Evolutionary conservation across 768 basidiomycete species (phyloP).

Genomic region (Gloeostereum incarnatum): DNA sequence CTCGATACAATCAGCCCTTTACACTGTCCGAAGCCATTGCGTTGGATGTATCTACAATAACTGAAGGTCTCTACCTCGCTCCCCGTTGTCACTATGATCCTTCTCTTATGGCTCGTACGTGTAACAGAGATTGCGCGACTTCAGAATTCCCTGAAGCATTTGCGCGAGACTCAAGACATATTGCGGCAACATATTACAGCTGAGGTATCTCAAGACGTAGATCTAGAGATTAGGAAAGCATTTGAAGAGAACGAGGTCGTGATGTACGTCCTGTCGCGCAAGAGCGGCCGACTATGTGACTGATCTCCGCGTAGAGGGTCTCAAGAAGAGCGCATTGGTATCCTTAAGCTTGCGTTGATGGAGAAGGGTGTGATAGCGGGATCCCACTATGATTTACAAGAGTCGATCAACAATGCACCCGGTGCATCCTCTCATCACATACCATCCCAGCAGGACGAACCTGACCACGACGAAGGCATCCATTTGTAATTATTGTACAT

Average conservation of each 20-base stretch:
- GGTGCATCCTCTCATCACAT: no score
- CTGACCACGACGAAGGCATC: no score
- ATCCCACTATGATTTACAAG: constrained; percentile 35
- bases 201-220: constrained; percentile 25
- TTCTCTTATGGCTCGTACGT: constrained; percentile 4
- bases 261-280: constrained; percentile 38
- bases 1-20: constrained; percentile 69
- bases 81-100: not conserved
- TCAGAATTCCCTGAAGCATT: constrained; percentile 56
- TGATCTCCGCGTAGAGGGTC: constrained; percentile 51
- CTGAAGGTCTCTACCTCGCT: constrained; percentile 44
- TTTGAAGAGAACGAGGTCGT: constrained; percentile 64
- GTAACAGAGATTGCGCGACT: constrained; percentile 65
- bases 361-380: constrained; percentile 46
- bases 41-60: constrained; percentile 58
- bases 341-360: constrained; percentile 54
- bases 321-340: constrained; percentile 67
- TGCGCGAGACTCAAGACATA: constrained; percentile 52
- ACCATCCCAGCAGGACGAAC: no score
- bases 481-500: no score
- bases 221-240: constrained; percentile 51
- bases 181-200: constrained; percentile 37
- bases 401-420: no score
- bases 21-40: constrained; percentile 52
- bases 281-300: not conserved